phyloP scores from a whole-genome alignment of 73 alveolate genomes.

The Durusdinium trenchii region DNA sequence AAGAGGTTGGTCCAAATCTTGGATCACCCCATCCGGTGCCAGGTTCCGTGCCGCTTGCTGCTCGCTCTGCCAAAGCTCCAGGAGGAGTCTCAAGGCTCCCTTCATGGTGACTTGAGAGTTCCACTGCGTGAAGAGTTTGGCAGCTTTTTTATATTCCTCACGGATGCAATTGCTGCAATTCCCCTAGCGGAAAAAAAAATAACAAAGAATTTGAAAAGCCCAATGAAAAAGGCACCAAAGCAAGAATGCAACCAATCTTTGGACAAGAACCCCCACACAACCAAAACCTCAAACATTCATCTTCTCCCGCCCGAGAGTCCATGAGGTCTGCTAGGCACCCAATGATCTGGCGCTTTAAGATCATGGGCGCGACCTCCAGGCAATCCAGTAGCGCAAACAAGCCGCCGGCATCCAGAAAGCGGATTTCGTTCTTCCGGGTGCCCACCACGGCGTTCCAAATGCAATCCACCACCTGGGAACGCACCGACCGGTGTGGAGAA shows the following conservation, averaged over 20 bases:
- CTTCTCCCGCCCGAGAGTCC: conserved; percentile 25
- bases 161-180: no score
- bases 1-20: conserved; percentile 70
- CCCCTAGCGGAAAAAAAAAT: no score
- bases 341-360: conserved; percentile 88
- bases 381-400: conserved; percentile 66
- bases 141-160: conserved; percentile 92
- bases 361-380: conserved; percentile 91
- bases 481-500: no score
- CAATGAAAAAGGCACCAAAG: no score
- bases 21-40: conserved; percentile 79
- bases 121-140: conserved; percentile 91
- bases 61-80: conserved; percentile 89
- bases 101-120: conserved; percentile 94
- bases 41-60: conserved; percentile 82
- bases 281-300: no score
- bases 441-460: conserved; percentile 87
- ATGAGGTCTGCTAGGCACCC: conserved; percentile 84
- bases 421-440: conserved; percentile 91
- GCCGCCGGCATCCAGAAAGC: conserved; percentile 92
- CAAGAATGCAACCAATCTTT: no score
- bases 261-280: no score
- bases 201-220: no score
- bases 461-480: background rate
- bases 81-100: conserved; percentile 68